Percentiles rank a stretch among this genome's conserved stretches.
phyloP scores from a whole-genome alignment of 2,329 filamentous ascomycete genomes.

The Cadophora luteo-olivacea region DNA sequence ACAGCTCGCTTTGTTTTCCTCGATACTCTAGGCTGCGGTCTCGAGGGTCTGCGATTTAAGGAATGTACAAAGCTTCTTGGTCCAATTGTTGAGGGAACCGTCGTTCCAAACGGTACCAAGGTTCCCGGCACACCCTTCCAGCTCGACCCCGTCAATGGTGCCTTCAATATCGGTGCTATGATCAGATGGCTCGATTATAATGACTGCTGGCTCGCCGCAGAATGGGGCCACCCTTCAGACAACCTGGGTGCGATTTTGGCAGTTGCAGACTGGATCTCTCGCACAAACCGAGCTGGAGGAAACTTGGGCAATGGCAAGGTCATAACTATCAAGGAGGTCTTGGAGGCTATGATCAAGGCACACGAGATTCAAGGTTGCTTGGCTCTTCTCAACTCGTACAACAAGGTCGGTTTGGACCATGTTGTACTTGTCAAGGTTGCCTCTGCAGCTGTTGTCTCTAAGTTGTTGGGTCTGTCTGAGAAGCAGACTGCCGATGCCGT shows the following conservation, averaged over 20 bases:
- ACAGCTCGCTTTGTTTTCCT: conserved; percentile 96
- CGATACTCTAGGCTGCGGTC: conserved; percentile 94
- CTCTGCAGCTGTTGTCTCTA: conserved; percentile 89
- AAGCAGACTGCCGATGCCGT: conserved; percentile 93
- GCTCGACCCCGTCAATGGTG: conserved; percentile 92
- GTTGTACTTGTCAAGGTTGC: conserved; percentile 98
- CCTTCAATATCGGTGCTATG: conserved; percentile 99
- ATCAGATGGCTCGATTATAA: conserved; percentile 99
- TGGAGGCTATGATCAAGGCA: conserved; percentile 98
- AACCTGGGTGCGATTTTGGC: conserved; percentile 97
- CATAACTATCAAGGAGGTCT: conserved; percentile 86
- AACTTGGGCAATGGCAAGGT: conserved; percentile 89
- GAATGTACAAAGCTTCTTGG: conserved; percentile 96
- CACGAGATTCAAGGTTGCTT: conserved; percentile 98
- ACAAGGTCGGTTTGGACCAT: conserved; percentile 98
- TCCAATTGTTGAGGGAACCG: conserved; percentile 86
- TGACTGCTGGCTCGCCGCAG: conserved; percentile 98
- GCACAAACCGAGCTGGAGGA: conserved; percentile 77
- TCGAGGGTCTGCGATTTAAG: conserved; percentile 94
- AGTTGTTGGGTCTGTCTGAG: conserved; percentile 90
- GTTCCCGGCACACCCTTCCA: conserved; percentile 93
- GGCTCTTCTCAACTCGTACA: conserved; percentile 97
- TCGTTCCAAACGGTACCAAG: conserved; percentile 89
- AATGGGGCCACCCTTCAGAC: conserved; percentile 99
- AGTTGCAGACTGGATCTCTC: conserved; percentile 96